Base-by-base conservation (phyloP, 768 basidiomycete genomes). In the Auricularia heimuer region DNA sequence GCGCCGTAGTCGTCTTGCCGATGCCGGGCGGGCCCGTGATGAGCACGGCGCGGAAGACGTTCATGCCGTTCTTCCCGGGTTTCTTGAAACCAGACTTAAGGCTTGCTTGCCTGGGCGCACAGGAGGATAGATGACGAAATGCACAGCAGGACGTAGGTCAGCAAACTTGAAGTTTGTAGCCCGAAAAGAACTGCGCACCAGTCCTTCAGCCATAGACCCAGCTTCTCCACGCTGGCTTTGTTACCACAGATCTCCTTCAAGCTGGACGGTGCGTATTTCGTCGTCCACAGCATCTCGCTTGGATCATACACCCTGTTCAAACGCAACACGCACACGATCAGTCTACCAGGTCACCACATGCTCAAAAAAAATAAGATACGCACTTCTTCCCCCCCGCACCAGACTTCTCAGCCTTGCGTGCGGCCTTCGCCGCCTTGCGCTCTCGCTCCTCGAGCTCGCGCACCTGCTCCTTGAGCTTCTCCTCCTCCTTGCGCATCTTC, bases 1-100 rank as follows among this genome's bases (percentile, higher is more conserved):
- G 97, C 2, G 96, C 97, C 66, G 89, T 89, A 1, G 94, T 97
- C 3, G 97, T 99, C 78, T 98, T 99, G 29, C 96, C 97, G 62
- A 98, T 97, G 7, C 97, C 97, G 16, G 97, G 97, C 1, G 95
- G 85, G 0, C 97, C 97, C 1, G 92, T 92, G 67, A 98, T 88
- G 68, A 99, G 77, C 1, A 98, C 82, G 3, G 93, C 94, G 29
- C 94, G 87, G 74, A 82, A 96, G 6, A 87, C 76, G 69, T 92
- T 92, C 88, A 90, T 89, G 0, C 84, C 92, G 66, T 83, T 86
- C 76, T 95, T 95, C 0, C 97, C 97, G 1, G 94, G 94, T 70
- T 95, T 97, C 77, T 93, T 98, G 77, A 98, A 98, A 1, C 82
- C 84, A 0, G 79, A 79, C 66, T 89, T 90, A 69, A 87, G 73